Evolutionary conservation across 1,284 basidiomycete genomes (phyloP), one percentile per base, ranked within the genome.

Genomic region (Apiotrichum brassicae): DNA sequence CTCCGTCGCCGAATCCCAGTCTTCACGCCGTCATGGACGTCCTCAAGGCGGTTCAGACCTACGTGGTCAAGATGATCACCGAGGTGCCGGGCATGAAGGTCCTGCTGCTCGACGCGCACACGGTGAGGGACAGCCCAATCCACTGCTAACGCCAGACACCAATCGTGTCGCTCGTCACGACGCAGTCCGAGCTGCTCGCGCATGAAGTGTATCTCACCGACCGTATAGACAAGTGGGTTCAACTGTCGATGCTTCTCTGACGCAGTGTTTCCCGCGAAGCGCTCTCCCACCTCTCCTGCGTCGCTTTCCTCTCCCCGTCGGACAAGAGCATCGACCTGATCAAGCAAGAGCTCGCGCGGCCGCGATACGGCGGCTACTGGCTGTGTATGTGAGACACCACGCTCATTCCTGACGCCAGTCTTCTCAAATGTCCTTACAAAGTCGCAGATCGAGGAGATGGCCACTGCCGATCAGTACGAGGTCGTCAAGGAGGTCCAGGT

Each of bases 191-290:
- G 11, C 79, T 99, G 20, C 78, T 99, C n/a, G 83, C 89, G 4
- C 90, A 97, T 62, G 92, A 99, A 68, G 89, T 98, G 19, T 99
- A 98, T 72, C 82, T 99, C 45, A 98, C 94, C 1, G 95, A 98
- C 75, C 81, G 91, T 51, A 88, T 99, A 68, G 92, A 95, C 77
- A 97, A 97, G 68, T 73, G 46, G 50, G 71, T 58, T 16, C n/a
- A 12, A 16, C 11, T 16, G 32, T 5, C 13, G 16, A n/a, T 23
- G 2, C 30, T 19, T 11, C 6, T 8, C 23, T 14, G n/a, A 2
- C 13, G 18, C 51, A 74, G 72, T 72, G 79, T 77, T 66, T 82
- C 83, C 59, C 83, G 87, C 57, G 90, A 93, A 66, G 76, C 87
- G 16, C 90, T 97, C 82, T 82, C 86, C 14, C 94, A 98, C 69